Evolutionary conservation across 169 alveolate genomes (phyloP).

Genomic region (Gregarina niphandrodes): DNA sequence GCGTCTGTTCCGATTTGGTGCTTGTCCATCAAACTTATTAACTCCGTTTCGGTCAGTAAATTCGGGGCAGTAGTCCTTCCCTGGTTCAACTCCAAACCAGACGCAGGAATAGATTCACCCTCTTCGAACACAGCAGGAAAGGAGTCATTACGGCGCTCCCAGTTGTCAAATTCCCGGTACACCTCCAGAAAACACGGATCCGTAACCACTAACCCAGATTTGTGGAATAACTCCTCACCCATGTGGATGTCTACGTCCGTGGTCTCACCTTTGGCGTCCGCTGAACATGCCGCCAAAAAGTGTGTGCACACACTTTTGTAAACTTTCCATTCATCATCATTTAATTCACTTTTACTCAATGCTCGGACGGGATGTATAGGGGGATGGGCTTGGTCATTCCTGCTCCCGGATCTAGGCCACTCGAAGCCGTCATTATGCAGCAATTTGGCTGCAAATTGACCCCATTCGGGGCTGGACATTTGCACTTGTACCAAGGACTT

Average conservation of each 20-base stretch:
- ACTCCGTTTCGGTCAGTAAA: constrained; percentile 60
- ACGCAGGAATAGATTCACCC: constrained; percentile 8
- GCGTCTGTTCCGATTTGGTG: constrained; percentile 96
- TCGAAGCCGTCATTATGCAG: too few species aligned
- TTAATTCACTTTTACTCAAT: too few species aligned
- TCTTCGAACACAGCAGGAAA: neutral
- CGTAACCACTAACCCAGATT: constrained; percentile 40
- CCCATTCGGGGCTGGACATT: too few species aligned
- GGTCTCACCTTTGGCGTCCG: constrained; percentile 57
- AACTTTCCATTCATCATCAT: constrained; percentile 56
- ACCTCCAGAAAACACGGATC: constrained; percentile 44
- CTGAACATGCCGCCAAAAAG: constrained; percentile 54
- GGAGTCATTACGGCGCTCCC: neutral
- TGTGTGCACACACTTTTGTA: constrained; percentile 60
- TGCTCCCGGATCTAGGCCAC: neutral
- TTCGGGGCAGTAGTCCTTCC: constrained; percentile 61
- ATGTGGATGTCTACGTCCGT: constrained; percentile 27
- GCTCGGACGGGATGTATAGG: constrained; percentile 93
- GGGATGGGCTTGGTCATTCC: constrained; percentile 73
- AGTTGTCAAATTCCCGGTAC: too few species aligned
- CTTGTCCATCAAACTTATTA: constrained; percentile 66
- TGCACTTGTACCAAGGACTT: too few species aligned
- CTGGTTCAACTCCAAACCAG: constrained; percentile 25
- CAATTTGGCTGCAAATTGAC: too few species aligned
- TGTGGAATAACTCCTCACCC: constrained; percentile 42